Conservation (phyloP, 495 filamentous ascomycete species). For the Patellaria atrata region DNA sequence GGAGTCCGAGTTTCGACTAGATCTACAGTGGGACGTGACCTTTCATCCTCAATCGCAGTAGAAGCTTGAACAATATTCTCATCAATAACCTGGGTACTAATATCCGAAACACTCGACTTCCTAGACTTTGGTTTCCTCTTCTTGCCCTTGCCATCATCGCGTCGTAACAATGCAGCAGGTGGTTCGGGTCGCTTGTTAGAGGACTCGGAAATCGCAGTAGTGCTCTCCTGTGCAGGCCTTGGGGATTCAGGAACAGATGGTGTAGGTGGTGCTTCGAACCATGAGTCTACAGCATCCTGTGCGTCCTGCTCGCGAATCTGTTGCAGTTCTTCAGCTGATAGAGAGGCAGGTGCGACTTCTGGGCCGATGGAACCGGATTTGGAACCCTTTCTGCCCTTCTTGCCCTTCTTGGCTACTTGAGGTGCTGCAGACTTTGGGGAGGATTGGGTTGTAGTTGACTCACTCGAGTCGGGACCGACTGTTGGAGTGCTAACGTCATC, state of each 20-base stretch:
- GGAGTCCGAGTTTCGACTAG: too few relatives aligned
- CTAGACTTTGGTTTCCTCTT: conserved; percentile 16
- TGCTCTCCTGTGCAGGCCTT: conserved; percentile 1
- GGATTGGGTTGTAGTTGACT: conserved; percentile 6
- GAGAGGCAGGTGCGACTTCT: conserved; percentile 4
- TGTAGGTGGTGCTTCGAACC: conserved; percentile 9
- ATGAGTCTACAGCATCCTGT: conserved; percentile 9
- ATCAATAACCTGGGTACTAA: too few relatives aligned
- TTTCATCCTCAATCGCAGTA: too few relatives aligned
- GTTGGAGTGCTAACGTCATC: conserved; percentile 13
- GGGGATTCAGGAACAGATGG: neutral
- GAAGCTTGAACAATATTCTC: too few relatives aligned
- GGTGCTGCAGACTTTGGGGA: neutral
- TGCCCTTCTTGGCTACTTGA: conserved; percentile 14
- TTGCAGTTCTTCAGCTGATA: conserved; percentile 11
- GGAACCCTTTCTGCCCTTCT: conserved; percentile 18
- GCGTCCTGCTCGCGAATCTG: conserved; percentile 12
- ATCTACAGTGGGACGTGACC: too few relatives aligned
- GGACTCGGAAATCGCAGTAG: neutral
- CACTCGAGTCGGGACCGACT: too few relatives aligned
- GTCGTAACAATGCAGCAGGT: conserved; percentile 9
- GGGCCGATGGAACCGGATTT: conserved; percentile 14
- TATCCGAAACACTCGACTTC: too few relatives aligned
- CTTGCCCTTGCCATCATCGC: conserved; percentile 15
- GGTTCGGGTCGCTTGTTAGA: conserved; percentile 2